Percentiles rank a stretch among this genome's conserved stretches.
Evolutionary conservation across 176 grass and related monocot genomes (phyloP).

Genomic region (Avena atlantica): DNA sequence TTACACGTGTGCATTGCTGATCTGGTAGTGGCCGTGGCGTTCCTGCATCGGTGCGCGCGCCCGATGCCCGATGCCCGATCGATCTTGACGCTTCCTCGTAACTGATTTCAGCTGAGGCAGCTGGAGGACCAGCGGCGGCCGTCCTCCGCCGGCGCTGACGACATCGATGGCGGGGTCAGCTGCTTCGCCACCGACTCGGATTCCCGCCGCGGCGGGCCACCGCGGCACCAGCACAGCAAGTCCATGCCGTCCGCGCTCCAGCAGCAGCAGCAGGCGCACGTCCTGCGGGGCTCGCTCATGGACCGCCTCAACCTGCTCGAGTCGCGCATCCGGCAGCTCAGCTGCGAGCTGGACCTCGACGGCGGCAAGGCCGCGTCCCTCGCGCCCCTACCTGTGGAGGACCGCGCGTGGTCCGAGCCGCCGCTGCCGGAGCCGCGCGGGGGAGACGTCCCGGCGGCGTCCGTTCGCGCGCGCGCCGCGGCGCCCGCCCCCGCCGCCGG

Average conservation of each 20-base stretch:
- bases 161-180: not conserved
- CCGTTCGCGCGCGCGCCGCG: not conserved
- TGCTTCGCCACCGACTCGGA: not conserved
- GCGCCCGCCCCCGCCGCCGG: not conserved
- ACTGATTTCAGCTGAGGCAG: slow-evolving; percentile 37
- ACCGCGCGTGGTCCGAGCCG: slow-evolving; percentile 29
- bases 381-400: slow-evolving; percentile 20
- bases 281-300: slow-evolving; percentile 48
- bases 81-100: not conserved
- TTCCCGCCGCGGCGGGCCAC: not conserved
- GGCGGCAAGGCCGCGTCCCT: not conserved
- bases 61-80: no score
- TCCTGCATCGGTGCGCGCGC: no score
- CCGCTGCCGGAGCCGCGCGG: slow-evolving; percentile 21
- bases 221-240: slow-evolving; percentile 54
- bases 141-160: not conserved
- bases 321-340: slow-evolving; percentile 61
- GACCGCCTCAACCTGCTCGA: slow-evolving; percentile 64
- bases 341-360: slow-evolving; percentile 54
- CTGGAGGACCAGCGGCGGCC: slow-evolving; percentile 44
- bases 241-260: slow-evolving; percentile 52
- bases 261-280: slow-evolving; percentile 29
- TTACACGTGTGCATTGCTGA: no score
- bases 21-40: no score
- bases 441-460: not conserved